Base-by-base conservation (phyloP, 208 protist species). In the Trypanosoma conorhini region DNA sequence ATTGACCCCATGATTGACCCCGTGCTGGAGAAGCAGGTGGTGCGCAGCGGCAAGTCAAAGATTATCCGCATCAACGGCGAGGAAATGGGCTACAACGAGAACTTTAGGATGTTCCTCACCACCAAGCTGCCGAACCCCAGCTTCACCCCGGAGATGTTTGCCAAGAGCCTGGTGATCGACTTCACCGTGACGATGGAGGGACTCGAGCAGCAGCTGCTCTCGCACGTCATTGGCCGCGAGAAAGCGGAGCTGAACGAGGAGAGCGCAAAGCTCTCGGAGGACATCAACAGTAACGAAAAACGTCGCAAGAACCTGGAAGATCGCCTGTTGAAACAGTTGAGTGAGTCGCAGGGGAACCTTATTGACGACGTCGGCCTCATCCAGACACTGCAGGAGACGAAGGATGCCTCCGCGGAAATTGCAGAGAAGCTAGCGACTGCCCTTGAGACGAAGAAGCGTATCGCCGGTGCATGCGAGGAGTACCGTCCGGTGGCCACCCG, bases 171-270 rank as follows among this genome's bases (percentile, higher is more conserved):
- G 26, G 88, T 99, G 19, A 99, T 99, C 75, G 98, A 99, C 80
- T 99, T 99, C 73, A 98, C 98, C n/a, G 98, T 99, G 15, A 99
- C 98, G n/a, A 98, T 99, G 85, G 85, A 97, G 78, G 94, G 97
- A 67, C 85, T 99, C 35, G 98, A 99, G 80, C 96, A 99, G 84
- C 94, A 98, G 81, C 87, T 99, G 64, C 86, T 98, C n/a, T 97
- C 92, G 31, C 88, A 95, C 51, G 98, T 99, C 21, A 98, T 99
- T 72, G 77, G 95, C 42, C 81, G 96, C 64, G 98, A 99, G 84
- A 98, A 99, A 85, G 89, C 87, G 46, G 97, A 99, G 77, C 92
- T 99, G 15, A 98, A 99, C 83, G 92, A 98, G 76, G 89, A 99
- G 82, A 94, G 98, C 64, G 86, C 87, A 24, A 96, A 98, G 80